A percentile compares a stretch with the other conserved stretches of the same genome.
These are phyloP conservation scores for Hypoxylon crocopeplum DNA, from an alignment of 495 filamentous ascomycete genomes.

Conservation along the genomic window DNA sequence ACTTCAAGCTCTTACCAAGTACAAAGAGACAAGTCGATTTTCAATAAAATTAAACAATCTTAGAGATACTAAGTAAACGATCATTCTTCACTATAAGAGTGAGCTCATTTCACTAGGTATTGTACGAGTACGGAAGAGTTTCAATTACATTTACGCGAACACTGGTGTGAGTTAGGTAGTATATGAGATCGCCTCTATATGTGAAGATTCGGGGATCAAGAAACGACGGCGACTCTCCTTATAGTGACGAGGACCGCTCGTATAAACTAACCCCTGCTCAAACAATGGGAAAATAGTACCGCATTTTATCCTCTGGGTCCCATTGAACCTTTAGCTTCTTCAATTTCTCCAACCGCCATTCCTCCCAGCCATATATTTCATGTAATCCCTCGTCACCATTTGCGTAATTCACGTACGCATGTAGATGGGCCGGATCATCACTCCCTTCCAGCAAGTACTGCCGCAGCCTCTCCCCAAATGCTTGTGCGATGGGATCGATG, in stretches of 20 bases:
- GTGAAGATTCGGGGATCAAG: no score
- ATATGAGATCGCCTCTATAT: no score
- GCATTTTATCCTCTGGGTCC: slow-evolving; percentile 50
- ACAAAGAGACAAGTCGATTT: no score
- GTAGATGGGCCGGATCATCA: slow-evolving; percentile 18
- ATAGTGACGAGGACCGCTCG: no score
- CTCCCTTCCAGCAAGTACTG: slow-evolving; percentile 3
- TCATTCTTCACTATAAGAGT: not conserved
- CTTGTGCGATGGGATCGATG: slow-evolving; percentile 5
- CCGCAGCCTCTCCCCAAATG: slow-evolving; percentile 10
- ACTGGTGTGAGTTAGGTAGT: no score
- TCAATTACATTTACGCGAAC: no score
- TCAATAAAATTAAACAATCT: no score
- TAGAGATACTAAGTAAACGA: not conserved
- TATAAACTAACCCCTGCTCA: no score
- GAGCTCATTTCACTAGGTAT: no score
- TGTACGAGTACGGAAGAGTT: no score
- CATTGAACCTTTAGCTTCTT: slow-evolving; percentile 47
- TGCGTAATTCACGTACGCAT: slow-evolving; percentile 59
- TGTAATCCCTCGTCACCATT: slow-evolving; percentile 49
- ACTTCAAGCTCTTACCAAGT: no score
- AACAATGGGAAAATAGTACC: slow-evolving; percentile 51
- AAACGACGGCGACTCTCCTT: no score
- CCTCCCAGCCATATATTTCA: slow-evolving; percentile 56
- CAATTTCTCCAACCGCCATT: slow-evolving; percentile 50